Evolutionary conservation across 306 rosid species (phyloP), one percentile per base, ranked within the genome.

Genomic region (Vicia villosa): DNA sequence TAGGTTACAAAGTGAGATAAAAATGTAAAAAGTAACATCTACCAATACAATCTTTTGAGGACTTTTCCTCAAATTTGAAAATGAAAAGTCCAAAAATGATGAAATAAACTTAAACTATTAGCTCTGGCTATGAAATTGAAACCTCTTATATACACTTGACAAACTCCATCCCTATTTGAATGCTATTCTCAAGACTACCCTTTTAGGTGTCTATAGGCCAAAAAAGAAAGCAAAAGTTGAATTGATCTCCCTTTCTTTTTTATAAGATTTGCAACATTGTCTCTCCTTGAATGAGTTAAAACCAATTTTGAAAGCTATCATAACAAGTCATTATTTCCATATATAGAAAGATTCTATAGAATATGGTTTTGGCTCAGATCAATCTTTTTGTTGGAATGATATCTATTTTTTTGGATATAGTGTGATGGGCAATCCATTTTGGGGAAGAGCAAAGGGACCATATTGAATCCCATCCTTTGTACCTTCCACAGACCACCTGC

Each of bases 361-460:
- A 32, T 40, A 70, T 14, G 66, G 51, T 55, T 41, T 69, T 69
- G 52, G 59, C 4, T 66, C 71, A 50, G 72, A 54, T 77, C 32
- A 45, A 47, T 51, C 20, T 20, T 47, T 47, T 13, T 69, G 49
- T 46, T 67, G 15, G 66, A 36, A 7, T 36, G 19, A 6, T 56
- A 63, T 41, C 65, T 55, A 78, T 13, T 80, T 81, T 73, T 83
- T 89, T 68, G 75, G 64, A 77, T 58, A 82, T 40, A 94, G 72
- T 60, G 63, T 85, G 61, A 95, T 83, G 83, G 99, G 99, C 64
- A 95, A 80, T 14, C 99, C 99, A 68, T 91, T 86, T 41, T 83
- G 92, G 75, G 99, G 99, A 77, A 95, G 96, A 54, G 96, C 95
- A 85, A 95, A 95, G 54, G 99, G 99, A 6, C 92, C 99, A 77